Base-by-base conservation (phyloP, 23 red algal genomes). In the Gracilaria gracilis region DNA sequence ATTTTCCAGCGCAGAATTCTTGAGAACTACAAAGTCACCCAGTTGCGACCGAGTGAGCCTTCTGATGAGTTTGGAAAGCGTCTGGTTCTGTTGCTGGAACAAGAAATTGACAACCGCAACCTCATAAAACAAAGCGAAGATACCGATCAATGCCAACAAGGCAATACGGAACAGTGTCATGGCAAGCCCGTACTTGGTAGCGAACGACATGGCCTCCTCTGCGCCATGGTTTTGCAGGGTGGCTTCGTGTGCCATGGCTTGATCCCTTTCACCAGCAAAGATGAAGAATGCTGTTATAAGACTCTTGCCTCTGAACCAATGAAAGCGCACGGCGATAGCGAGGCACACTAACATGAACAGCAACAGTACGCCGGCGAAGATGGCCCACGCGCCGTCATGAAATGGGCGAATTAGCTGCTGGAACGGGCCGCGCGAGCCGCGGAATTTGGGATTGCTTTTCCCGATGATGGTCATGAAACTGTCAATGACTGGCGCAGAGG, bases 101-200 rank as follows among this genome's bases (percentile, higher is more conserved):
- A 87, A 49, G 50, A 87, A 87, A 35, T 87, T 87, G 44, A 87
- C 84, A 3, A 87, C 84, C n/a, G 84, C 84, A 34, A 87, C 84
- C 25, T 87, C 84, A 64, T 87, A 87, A 46, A 87, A 87, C 14
- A 87, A 32, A 1, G 84, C 84, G 51, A 87, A 87, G 64, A 87
- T 71, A 15, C 34, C 64, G n/a, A 73, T 28, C 14, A 87, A 32
- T 1, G 84, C 84, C 25, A 87, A 38, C 32, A 87, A 36, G 17
- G 84, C 64, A 32, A 75, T 61, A 9, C 84, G 64, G 37, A 87
- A 87, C 47, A 87, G 21, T 33, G 84, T 73, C 66, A 87, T 75
- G 13, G 64, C 39, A 27, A 87, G 54, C 2, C 84, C 84, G 21
- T 87, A 87, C 69, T 87, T 87, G 44, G 64, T 75, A 27, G 66